These are phyloP conservation scores for Colletotrichum lini DNA, from an alignment of 2,329 filamentous ascomycete species.

Conservation along the genomic window DNA sequence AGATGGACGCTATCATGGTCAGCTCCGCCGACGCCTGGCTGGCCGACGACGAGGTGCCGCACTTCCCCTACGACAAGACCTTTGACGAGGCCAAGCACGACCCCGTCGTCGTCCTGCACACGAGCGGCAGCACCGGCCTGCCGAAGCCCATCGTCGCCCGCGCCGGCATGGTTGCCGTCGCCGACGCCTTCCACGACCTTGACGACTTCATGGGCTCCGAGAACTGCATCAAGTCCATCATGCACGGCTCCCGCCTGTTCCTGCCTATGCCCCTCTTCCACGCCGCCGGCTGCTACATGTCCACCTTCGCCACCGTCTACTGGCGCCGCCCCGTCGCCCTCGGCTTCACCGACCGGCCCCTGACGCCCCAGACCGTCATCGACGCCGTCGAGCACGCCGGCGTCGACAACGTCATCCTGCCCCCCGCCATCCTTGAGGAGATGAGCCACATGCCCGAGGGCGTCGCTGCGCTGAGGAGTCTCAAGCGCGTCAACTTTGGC, in stretches of 20 bases:
- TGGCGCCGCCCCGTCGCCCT: constrained; percentile 49
- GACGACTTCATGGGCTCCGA: constrained; percentile 30
- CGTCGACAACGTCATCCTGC: constrained; percentile 49
- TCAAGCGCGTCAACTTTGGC: constrained; percentile 54
- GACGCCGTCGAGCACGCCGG: constrained; percentile 50
- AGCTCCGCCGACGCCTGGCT: constrained; percentile 54
- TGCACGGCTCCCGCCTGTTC: constrained; percentile 21
- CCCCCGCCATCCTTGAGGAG: constrained; percentile 61
- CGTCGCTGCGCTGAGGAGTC: constrained; percentile 49
- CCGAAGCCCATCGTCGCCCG: constrained; percentile 60
- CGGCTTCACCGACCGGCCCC: constrained; percentile 50
- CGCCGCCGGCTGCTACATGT: constrained; percentile 51
- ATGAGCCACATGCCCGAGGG: constrained; percentile 52
- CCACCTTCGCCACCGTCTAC: constrained; percentile 49
- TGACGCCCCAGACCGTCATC: constrained; percentile 52
- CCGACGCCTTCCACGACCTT: constrained; percentile 47
- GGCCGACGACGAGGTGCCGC: constrained; percentile 50
- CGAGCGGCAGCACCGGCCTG: constrained; percentile 62
- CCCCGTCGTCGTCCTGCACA: constrained; percentile 59
- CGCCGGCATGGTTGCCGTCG: constrained; percentile 55
- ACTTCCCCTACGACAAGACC: constrained; percentile 57
- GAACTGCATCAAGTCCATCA: constrained; percentile 23
- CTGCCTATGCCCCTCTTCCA: constrained; percentile 57
- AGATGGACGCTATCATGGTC: constrained; percentile 56
- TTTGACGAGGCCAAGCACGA: constrained; percentile 60